Percentiles rank a stretch among this genome's conserved stretches.
phyloP scores from a whole-genome alignment of 495 filamentous ascomycete species.

The Mytilinidion resinicola region DNA sequence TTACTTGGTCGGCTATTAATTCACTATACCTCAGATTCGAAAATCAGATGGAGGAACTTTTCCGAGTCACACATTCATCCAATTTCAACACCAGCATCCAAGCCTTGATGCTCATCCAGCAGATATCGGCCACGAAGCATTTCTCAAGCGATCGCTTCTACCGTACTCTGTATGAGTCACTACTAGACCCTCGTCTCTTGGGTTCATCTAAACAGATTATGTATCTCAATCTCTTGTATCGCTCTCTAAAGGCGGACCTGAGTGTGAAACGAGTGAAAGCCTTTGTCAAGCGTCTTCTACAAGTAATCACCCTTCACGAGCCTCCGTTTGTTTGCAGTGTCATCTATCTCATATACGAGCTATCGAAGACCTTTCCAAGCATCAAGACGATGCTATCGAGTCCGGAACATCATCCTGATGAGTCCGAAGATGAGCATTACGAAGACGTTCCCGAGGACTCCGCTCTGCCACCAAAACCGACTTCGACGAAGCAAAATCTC shows the following conservation, averaged over 20 bases:
- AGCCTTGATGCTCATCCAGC: slow-evolving; percentile 91
- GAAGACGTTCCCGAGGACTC: slow-evolving; percentile 58
- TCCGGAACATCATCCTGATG: slow-evolving; percentile 59
- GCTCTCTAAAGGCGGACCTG: slow-evolving; percentile 76
- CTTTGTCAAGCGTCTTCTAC: slow-evolving; percentile 82
- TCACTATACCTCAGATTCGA: slow-evolving; percentile 45
- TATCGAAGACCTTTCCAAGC: slow-evolving; percentile 67
- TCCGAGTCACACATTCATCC: slow-evolving; percentile 90
- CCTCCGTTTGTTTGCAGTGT: slow-evolving; percentile 87
- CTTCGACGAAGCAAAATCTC: slow-evolving; percentile 7
- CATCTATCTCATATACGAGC: slow-evolving; percentile 76
- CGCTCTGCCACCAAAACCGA: slow-evolving; percentile 27
- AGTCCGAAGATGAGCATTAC: slow-evolving; percentile 69
- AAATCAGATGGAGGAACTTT: slow-evolving; percentile 85
- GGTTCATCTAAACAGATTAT: slow-evolving; percentile 91
- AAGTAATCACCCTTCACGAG: slow-evolving; percentile 80
- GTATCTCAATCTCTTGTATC: slow-evolving; percentile 87
- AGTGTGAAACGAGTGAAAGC: slow-evolving; percentile 87
- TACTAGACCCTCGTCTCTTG: slow-evolving; percentile 80
- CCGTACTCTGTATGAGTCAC: slow-evolving; percentile 87
- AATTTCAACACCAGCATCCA: slow-evolving; percentile 99
- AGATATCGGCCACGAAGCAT: slow-evolving; percentile 74
- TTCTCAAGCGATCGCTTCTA: slow-evolving; percentile 83
- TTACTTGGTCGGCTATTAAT: neutral
- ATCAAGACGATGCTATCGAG: slow-evolving; percentile 66